A percentile compares a stretch with the other conserved stretches of the same genome.
Evolutionary conservation across 163 green algal species (phyloP).

Genomic region (Scenedesmus sp.): DNA sequence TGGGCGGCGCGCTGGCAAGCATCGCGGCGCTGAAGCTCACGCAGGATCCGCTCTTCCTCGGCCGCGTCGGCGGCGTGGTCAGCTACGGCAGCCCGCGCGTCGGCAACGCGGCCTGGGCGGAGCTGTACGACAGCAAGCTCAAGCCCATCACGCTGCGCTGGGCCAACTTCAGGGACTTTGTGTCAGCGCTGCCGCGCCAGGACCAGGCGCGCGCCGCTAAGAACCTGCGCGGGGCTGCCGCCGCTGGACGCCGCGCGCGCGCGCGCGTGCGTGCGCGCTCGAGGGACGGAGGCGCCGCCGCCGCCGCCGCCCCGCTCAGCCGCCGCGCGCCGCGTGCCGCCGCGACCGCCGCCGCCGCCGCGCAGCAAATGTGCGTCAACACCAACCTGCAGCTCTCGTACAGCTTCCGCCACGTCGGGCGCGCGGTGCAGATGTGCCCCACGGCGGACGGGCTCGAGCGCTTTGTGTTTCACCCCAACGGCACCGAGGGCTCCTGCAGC

Average conservation of each 20-base stretch:
- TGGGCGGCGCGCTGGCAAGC: slow-evolving; percentile 22
- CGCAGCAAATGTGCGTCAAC: slow-evolving; percentile 2
- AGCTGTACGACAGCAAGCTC: slow-evolving; percentile 18
- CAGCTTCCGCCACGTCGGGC: slow-evolving; percentile 17
- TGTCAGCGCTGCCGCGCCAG: slow-evolving; percentile 15
- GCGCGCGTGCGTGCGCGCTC: too few species aligned
- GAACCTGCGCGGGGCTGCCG: too few species aligned
- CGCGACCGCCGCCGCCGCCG: too few species aligned
- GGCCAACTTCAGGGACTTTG: slow-evolving; percentile 30
- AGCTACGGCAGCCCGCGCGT: slow-evolving; percentile 25
- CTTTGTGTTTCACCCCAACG: slow-evolving; percentile 9
- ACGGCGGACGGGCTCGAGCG: neutral
- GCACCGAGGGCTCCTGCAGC: slow-evolving; percentile 19
- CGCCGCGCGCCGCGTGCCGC: too few species aligned
- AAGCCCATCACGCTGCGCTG: slow-evolving; percentile 16
- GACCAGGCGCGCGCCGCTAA: neutral
- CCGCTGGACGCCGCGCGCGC: too few species aligned
- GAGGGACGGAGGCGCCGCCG: too few species aligned
- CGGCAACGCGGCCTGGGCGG: slow-evolving; percentile 32
- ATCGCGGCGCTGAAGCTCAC: slow-evolving; percentile 19
- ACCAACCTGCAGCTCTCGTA: neutral
- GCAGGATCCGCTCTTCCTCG: slow-evolving; percentile 9
- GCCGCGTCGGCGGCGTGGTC: slow-evolving; percentile 6
- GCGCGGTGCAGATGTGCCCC: slow-evolving; percentile 35
- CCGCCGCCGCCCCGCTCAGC: too few species aligned